Percentiles rank a stretch among this genome's conserved stretches.
Conservation (phyloP, 2,329 filamentous ascomycete genomes). For the Cladosporium sp. region DNA sequence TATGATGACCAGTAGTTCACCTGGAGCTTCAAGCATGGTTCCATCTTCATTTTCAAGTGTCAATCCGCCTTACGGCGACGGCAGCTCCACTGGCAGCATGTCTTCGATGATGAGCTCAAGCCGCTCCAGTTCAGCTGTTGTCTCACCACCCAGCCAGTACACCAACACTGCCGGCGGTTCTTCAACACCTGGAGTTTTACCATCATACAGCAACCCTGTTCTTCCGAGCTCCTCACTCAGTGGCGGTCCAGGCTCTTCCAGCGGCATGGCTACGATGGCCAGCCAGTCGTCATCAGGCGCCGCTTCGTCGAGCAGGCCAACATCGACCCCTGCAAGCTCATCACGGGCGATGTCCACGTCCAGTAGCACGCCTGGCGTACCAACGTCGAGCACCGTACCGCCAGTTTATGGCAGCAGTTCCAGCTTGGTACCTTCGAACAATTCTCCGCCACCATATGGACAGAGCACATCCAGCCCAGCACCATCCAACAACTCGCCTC, state of each 20-base stretch:
- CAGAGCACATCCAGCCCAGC: not conserved
- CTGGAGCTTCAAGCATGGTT: not conserved
- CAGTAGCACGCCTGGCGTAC: not conserved
- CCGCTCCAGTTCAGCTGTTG: not conserved
- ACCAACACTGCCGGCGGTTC: not conserved
- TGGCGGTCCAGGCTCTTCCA: not conserved
- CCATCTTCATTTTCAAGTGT: not conserved
- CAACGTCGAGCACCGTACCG: not conserved
- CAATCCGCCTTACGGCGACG: not conserved
- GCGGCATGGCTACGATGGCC: not conserved
- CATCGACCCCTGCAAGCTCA: not conserved
- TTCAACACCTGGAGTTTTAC: not conserved
- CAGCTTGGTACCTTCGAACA: not conserved
- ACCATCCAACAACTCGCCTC: not conserved
- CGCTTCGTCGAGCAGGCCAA: not conserved
- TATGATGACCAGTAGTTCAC: not conserved
- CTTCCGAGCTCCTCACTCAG: not conserved
- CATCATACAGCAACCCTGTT: not conserved
- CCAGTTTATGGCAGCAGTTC: not conserved
- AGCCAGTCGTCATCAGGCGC: not conserved
- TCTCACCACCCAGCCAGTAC: not conserved
- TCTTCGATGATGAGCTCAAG: not conserved
- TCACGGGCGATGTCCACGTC: not conserved
- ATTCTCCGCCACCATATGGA: conserved; percentile 5
- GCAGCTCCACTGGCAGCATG: not conserved